Evolutionary conservation across 1,139 yeast genomes (phyloP), one percentile per base, ranked within the genome.

Genomic region (Taphrina pruni): DNA sequence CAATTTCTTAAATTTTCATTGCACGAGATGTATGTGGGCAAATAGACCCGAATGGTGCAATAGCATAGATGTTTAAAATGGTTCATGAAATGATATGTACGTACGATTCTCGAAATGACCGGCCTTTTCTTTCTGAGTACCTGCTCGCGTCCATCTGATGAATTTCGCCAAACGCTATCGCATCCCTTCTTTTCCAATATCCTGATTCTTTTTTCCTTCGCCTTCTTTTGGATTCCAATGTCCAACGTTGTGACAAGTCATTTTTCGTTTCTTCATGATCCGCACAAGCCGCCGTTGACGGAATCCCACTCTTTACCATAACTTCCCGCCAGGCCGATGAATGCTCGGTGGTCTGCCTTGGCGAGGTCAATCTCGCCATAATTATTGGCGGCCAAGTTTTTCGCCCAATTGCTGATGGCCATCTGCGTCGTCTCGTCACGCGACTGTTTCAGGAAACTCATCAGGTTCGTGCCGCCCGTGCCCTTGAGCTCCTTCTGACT

Each of bases 381-480:
- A 20, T 57, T 54, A 32, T 64, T 43, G 36, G 52, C 52, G 21
- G 60, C 60, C 55, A 90, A 81, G 72, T 94, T 83, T 75, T 86
- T 86, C 78, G 96, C 97, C 97, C 97, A 90, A 66, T 81, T 84
- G 70, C 96, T 94, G 50, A 96, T 96, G 36, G 97, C 96, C 7
- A 92, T 87, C 75, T 88, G 94, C 54, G 96, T 96, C 9, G 97
- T 93, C 78, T 93, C 98, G 79, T 93, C 97, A 77, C 98, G 86
- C 73, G 97, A 93, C 78, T 93, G 97, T 78, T 92, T 92, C 76
- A 93, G 84, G 80, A 93, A 93, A 41, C 97, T 97, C 72, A 93
- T 85, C 74, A 93, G 82, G 0, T 96, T 88, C 0, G 97, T 93
- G 55, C 98, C 97, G 17, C 98, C 98, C 0, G 98, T 93, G 9